phyloP scores from a whole-genome alignment of 441 rosid genomes.

The Brassica balearica region DNA sequence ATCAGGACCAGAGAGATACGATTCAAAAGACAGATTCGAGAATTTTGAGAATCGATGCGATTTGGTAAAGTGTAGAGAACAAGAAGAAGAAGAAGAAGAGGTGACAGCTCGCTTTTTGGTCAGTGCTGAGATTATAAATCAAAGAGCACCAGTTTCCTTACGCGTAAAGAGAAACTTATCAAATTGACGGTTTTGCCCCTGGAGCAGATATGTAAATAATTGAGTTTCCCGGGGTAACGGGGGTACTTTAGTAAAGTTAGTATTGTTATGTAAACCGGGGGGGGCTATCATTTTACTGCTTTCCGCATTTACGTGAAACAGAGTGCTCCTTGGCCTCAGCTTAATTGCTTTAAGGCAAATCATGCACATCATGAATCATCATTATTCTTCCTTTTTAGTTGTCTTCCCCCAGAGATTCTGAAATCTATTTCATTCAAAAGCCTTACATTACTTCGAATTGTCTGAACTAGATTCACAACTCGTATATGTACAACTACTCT shows the following conservation, averaged over 20 bases:
- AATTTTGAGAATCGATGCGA: constrained; percentile 22
- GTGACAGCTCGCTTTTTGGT: constrained; percentile 19
- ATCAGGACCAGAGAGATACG: constrained; percentile 34
- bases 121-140: too few relatives aligned
- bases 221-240: not conserved
- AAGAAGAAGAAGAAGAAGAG: constrained; percentile 2
- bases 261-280: not conserved
- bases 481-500: not conserved
- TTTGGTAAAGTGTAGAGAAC: constrained; percentile 22
- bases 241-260: not conserved
- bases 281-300: not conserved
- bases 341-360: not conserved
- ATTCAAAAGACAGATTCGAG: constrained; percentile 41
- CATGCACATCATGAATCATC: not conserved
- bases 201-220: not conserved
- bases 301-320: not conserved
- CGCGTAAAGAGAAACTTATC: constrained; percentile 12
- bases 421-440: not conserved
- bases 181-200: constrained; percentile 24
- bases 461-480: not conserved
- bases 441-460: not conserved
- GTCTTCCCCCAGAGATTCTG: too few relatives aligned
- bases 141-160: constrained; percentile 20
- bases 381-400: not conserved
- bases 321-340: not conserved